phyloP scores from a whole-genome alignment of 495 filamentous ascomycete genomes.

The Tuber calosporum region DNA sequence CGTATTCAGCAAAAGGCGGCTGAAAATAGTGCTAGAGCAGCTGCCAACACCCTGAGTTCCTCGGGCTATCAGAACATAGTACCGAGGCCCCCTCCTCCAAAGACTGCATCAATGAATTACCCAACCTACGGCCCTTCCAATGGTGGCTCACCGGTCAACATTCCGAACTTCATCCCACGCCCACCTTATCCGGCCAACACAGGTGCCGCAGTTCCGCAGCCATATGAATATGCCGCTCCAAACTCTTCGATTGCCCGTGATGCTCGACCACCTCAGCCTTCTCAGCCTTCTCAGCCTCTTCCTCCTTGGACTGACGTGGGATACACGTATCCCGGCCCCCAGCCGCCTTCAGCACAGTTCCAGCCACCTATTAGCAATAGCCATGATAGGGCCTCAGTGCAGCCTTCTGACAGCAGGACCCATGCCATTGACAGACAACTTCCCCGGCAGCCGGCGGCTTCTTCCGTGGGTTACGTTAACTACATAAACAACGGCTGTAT shows the following conservation, averaged over 20 bases:
- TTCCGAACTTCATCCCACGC: slow-evolving; percentile 4
- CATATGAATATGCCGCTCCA: background rate
- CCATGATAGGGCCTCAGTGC: slow-evolving; percentile 8
- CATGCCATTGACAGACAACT: background rate
- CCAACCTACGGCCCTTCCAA: slow-evolving; percentile 1
- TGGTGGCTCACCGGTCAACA: background rate
- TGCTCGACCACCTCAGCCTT: background rate
- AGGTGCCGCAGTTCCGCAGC: background rate
- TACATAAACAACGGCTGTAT: background rate
- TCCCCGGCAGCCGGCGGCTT: background rate
- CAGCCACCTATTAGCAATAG: slow-evolving; percentile 17
- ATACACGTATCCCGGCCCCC: slow-evolving; percentile 29
- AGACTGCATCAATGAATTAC: background rate
- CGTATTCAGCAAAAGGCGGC: background rate
- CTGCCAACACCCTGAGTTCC: background rate
- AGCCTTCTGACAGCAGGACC: background rate
- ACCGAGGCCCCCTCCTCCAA: background rate
- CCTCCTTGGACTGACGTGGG: slow-evolving; percentile 20
- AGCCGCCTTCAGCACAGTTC: slow-evolving; percentile 21
- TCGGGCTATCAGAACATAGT: background rate
- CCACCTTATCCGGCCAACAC: background rate
- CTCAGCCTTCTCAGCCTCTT: background rate
- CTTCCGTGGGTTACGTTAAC: background rate
- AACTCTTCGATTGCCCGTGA: background rate
- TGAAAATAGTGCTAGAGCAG: background rate